These are phyloP conservation scores for Teratosphaeria pseudoeucalypti DNA, from an alignment of 2,329 filamentous ascomycete genomes.

Conservation along the genomic window DNA sequence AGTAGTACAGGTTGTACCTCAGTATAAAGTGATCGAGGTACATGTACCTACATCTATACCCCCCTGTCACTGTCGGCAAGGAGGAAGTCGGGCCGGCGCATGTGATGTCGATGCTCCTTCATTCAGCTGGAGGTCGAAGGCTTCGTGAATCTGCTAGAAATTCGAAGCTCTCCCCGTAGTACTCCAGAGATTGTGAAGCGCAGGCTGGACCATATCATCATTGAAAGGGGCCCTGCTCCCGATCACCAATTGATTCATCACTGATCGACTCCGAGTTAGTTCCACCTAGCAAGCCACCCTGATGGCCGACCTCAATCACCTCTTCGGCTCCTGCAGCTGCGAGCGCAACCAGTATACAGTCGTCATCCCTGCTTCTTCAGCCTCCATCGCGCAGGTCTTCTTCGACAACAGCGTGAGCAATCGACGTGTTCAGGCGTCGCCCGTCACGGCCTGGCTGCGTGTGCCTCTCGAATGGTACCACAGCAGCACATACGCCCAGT, in stretches of 20 bases:
- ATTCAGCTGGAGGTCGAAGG: not conserved
- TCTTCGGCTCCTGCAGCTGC: slow-evolving; percentile 73
- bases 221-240: not conserved
- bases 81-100: not conserved
- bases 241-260: not conserved
- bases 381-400: slow-evolving; percentile 54
- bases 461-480: slow-evolving; percentile 75
- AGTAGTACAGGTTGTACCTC: too few species aligned
- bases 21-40: too few species aligned
- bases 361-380: slow-evolving; percentile 48
- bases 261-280: not conserved
- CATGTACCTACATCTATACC: not conserved
- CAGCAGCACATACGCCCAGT: slow-evolving; percentile 63
- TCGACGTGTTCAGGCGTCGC: slow-evolving; percentile 61
- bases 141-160: not conserved
- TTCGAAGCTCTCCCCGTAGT: not conserved
- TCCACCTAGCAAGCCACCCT: not conserved
- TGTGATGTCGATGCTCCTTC: not conserved
- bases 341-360: slow-evolving; percentile 77
- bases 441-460: slow-evolving; percentile 70
- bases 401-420: slow-evolving; percentile 62
- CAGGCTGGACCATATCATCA: not conserved
- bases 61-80: not conserved
- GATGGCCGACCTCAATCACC: slow-evolving; percentile 15
- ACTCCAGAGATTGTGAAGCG: too few species aligned